A percentile compares a stretch with the other conserved stretches of the same genome.
Conservation (phyloP, 192 early-diverging fungal species). For the Coemansia brasiliensis region DNA sequence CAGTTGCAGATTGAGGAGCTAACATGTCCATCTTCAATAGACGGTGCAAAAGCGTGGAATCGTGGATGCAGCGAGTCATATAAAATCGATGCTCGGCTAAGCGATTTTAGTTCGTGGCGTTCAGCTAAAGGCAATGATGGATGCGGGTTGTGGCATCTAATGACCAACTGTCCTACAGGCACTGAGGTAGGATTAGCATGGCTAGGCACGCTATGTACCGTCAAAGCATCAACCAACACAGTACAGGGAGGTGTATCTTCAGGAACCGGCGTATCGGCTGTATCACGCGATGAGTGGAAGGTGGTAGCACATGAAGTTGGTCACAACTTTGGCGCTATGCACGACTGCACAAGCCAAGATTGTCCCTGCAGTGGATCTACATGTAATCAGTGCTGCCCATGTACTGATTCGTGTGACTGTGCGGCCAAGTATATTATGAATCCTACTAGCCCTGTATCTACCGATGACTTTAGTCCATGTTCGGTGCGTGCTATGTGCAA, state of each 20-base stretch:
- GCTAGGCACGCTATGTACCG: conserved; percentile 72
- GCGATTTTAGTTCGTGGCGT: conserved; percentile 91
- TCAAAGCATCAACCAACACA: conserved; percentile 54
- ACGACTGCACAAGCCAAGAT: conserved; percentile 77
- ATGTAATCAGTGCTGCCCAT: conserved; percentile 70
- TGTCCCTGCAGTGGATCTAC: conserved; percentile 59
- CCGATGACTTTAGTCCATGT: conserved; percentile 70
- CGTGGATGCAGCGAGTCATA: conserved; percentile 68
- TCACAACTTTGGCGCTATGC: conserved; percentile 84
- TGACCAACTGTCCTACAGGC: conserved; percentile 82
- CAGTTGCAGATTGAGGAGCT: conserved; percentile 69
- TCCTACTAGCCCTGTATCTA: conserved; percentile 63
- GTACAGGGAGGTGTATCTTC: conserved; percentile 56
- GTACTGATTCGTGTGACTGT: conserved; percentile 66
- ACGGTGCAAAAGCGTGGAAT: conserved; percentile 67
- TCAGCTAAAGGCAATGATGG: conserved; percentile 68
- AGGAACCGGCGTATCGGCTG: conserved; percentile 82
- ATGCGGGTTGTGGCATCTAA: conserved; percentile 87
- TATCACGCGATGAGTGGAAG: conserved; percentile 88
- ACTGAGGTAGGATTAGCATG: conserved; percentile 86
- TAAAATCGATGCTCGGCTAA: conserved; percentile 70
- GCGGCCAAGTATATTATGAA: conserved; percentile 71
- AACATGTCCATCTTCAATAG: conserved; percentile 57
- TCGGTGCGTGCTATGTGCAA: conserved; percentile 61
- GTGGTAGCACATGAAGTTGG: conserved; percentile 94